Percentiles rank a stretch among this genome's conserved stretches.
These are phyloP conservation scores for Kazachstania psychrophila DNA, from an alignment of 805 yeast genomes.

Conservation along the genomic window DNA sequence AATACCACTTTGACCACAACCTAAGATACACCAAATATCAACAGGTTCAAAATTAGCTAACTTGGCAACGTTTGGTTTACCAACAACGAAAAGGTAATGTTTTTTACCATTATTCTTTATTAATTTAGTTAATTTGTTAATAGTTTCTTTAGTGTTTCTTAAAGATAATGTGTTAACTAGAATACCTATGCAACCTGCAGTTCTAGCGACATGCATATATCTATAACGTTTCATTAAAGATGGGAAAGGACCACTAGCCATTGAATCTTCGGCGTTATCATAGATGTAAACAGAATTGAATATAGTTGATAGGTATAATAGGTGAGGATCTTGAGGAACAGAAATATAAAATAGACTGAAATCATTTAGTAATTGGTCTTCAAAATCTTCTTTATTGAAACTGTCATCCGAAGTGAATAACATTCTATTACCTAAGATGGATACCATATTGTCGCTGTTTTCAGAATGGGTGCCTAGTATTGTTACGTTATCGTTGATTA, in stretches of 20 bases:
- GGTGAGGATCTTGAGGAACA: slow-evolving; percentile 66
- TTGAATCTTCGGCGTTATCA: slow-evolving; percentile 33
- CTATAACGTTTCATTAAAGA: slow-evolving; percentile 76
- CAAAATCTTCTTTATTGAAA: slow-evolving; percentile 7
- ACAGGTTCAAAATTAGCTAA: slow-evolving; percentile 91
- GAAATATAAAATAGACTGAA: slow-evolving; percentile 63
- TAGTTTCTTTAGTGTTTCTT: slow-evolving; percentile 57
- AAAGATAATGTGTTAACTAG: slow-evolving; percentile 84
- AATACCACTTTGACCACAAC: slow-evolving; percentile 92
- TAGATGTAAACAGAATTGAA: slow-evolving; percentile 46
- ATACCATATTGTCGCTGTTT: slow-evolving; percentile 9
- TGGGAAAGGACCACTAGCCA: slow-evolving; percentile 56
- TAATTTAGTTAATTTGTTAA: slow-evolving; percentile 50
- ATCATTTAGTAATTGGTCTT: slow-evolving; percentile 30
- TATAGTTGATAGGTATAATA: slow-evolving; percentile 64
- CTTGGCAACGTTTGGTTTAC: slow-evolving; percentile 96
- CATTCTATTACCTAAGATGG: slow-evolving; percentile 29
- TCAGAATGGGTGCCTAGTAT: slow-evolving; percentile 44
- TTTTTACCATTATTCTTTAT: slow-evolving; percentile 76
- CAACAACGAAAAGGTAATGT: slow-evolving; percentile 89
- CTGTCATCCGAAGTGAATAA: slow-evolving; percentile 18
- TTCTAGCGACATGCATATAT: slow-evolving; percentile 78
- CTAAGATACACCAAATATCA: slow-evolving; percentile 89
- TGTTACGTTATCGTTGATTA: slow-evolving; percentile 27
- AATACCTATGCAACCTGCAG: slow-evolving; percentile 88